Evolutionary conservation across 2,329 filamentous ascomycete genomes (phyloP), one percentile per base, ranked within the genome.

Genomic region (Diaporthe nobilis): DNA sequence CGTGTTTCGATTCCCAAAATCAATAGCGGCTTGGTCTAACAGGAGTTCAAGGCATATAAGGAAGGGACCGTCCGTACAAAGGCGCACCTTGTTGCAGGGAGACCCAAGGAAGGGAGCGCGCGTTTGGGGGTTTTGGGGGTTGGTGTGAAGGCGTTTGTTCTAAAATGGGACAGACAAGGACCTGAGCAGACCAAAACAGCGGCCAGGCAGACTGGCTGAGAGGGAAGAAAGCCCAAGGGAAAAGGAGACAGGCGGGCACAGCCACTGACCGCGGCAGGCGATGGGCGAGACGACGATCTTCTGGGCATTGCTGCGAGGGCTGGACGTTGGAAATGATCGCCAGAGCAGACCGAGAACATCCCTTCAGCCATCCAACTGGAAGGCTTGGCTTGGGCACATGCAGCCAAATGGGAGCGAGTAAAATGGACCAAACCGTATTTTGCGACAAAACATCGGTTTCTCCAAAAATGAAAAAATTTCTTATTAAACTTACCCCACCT

Each of bases 291-390:
- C 47, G 39, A 65, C 34, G 39, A 65, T 53, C 47, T 20, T 39
- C 71, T 72, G 57, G 71, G 71, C 71, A 53, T 63, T 63, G 65
- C 65, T 70, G 60, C n/a, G 60, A 17, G 39, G 58, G 22, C 13
- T 61, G 58, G 22, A 61, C 60, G 60, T 28, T 63, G 60, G 60
- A 28, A 44, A 49, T 65, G 61, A 65, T 65, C 61, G 42, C 28
- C 51, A 22, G 22, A 63, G 42, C 25, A 12, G 25, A 31, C 60
- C 15, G n/a, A 44, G 25, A 31, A 22, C 39, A 47, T 31, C 39
- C 61, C 61, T 65, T 63, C 55, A 58, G 55, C 58, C 58, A 37
- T 61, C 37, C 60, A 31, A 25, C n/a, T 28, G n/a, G 25, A 31
- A 20, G 61, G 25, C 61, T 49, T 67, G 42, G 61, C 42, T 25